These are phyloP conservation scores for Trypanosoma platydactyli DNA, from an alignment of 208 protist genomes.

Conservation along the genomic window DNA sequence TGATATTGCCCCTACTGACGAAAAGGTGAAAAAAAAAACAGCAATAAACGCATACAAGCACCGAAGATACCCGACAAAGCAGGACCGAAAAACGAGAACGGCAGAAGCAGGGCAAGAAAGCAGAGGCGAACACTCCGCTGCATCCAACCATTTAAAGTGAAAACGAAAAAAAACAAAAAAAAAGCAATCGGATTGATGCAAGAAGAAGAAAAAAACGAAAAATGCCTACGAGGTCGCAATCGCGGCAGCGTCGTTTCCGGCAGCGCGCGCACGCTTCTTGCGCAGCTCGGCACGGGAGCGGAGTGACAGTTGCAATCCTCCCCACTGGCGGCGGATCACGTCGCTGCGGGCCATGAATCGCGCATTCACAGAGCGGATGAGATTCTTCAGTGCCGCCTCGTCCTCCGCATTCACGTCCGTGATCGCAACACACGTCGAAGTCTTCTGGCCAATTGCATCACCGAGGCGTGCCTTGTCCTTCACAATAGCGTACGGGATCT, in stretches of 20 bases:
- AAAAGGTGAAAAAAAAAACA: too few relatives aligned
- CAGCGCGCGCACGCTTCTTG: conserved; percentile 83
- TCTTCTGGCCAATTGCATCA: conserved; percentile 97
- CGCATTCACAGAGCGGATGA: conserved; percentile 91
- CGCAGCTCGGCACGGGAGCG: conserved; percentile 78
- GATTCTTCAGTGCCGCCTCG: conserved; percentile 87
- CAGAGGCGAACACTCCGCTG: too few relatives aligned
- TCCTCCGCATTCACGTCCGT: conserved; percentile 96
- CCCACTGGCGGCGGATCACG: conserved; percentile 93
- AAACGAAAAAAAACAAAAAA: conserved; percentile 5
- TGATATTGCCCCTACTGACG: too few relatives aligned
- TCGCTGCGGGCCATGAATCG: conserved; percentile 95
- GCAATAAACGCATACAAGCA: too few relatives aligned
- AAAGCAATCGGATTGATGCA: conserved; percentile 1
- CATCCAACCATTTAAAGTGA: too few relatives aligned
- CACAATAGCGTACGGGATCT: conserved; percentile 99
- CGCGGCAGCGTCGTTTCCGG: conserved; percentile 65
- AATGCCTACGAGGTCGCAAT: background rate
- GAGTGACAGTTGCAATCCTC: conserved; percentile 90
- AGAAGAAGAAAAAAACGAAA: conserved; percentile 9
- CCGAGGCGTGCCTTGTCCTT: conserved; percentile 99
- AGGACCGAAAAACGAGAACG: too few relatives aligned
- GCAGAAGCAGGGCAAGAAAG: too few relatives aligned
- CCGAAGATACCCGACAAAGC: too few relatives aligned
- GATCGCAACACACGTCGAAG: conserved; percentile 94